A percentile compares a stretch with the other conserved stretches of the same genome.
phyloP scores from a whole-genome alignment of 75 land plant species.

The Cupressus sempervirens region DNA sequence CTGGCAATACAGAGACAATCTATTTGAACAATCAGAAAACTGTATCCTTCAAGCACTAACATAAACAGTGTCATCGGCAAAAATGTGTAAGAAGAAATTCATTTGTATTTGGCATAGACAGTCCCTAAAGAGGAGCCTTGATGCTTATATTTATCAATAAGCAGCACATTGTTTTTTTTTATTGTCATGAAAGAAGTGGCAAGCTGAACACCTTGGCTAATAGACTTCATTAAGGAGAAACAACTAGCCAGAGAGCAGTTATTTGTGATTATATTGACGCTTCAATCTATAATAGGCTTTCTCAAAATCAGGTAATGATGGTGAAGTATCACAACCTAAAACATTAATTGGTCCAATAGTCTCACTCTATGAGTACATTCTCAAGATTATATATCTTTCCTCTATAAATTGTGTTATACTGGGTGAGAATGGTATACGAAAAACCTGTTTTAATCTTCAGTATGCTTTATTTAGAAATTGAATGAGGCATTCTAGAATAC shows the following conservation, averaged over 20 bases:
- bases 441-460: background rate
- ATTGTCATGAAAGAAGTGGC: background rate
- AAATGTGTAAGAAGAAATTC: background rate
- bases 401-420: background rate
- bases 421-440: background rate
- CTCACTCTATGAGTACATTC: background rate
- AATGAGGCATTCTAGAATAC: background rate
- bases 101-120: background rate
- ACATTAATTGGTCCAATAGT: background rate
- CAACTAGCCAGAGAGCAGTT: background rate
- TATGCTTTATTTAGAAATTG: background rate
- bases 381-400: background rate
- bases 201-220: background rate
- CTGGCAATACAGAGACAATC: background rate
- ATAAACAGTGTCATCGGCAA: background rate
- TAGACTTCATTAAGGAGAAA: background rate
- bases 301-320: background rate
- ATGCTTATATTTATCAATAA: background rate
- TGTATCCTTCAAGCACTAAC: background rate
- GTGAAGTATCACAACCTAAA: background rate
- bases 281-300: background rate
- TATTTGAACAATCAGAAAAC: background rate
- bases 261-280: background rate
- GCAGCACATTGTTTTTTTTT: background rate
- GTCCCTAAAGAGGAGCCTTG: background rate